Percentiles rank a stretch among this genome's conserved stretches.
phyloP scores from a whole-genome alignment of 2,329 filamentous ascomycete species.

The Blastomyces emzantsi region DNA sequence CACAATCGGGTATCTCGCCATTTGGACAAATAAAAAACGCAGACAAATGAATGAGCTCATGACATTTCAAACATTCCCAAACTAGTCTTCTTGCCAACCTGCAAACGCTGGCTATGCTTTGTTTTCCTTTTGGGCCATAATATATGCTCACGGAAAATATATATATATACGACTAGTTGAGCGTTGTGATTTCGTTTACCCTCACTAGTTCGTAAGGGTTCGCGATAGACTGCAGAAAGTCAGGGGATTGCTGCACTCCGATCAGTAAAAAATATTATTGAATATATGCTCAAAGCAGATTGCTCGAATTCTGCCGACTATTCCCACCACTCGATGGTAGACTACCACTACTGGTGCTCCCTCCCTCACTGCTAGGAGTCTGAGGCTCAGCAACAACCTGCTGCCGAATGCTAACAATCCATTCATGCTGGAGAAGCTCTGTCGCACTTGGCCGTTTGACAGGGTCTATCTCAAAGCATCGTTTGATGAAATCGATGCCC shows the following conservation, averaged over 20 bases:
- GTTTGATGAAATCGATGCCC: slow-evolving; percentile 80
- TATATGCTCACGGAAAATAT: not conserved
- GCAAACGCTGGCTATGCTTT: not conserved
- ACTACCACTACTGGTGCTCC: slow-evolving; percentile 35
- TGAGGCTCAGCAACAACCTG: slow-evolving; percentile 39
- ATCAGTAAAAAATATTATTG: not conserved
- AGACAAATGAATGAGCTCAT: not conserved
- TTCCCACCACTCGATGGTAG: slow-evolving; percentile 11
- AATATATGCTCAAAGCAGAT: not conserved
- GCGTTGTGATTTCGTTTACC: not conserved
- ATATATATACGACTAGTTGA: not conserved
- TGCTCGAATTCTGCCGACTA: slow-evolving; percentile 19
- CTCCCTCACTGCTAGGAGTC: slow-evolving; percentile 30
- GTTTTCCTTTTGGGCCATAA: not conserved
- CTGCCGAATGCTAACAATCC: slow-evolving; percentile 52
- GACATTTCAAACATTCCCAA: not conserved
- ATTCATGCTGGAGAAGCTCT: slow-evolving; percentile 88
- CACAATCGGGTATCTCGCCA: not conserved
- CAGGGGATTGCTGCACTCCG: not conserved
- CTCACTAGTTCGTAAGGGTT: not conserved
- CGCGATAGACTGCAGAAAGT: not conserved
- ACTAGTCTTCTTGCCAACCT: not conserved
- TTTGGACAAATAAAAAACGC: not conserved
- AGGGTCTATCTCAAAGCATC: slow-evolving; percentile 81
- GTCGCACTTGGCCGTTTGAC: slow-evolving; percentile 68